Evolutionary conservation across 2,329 filamentous ascomycete species (phyloP), one percentile per base, ranked within the genome.

Genomic region (Shiraia bambusicola): DNA sequence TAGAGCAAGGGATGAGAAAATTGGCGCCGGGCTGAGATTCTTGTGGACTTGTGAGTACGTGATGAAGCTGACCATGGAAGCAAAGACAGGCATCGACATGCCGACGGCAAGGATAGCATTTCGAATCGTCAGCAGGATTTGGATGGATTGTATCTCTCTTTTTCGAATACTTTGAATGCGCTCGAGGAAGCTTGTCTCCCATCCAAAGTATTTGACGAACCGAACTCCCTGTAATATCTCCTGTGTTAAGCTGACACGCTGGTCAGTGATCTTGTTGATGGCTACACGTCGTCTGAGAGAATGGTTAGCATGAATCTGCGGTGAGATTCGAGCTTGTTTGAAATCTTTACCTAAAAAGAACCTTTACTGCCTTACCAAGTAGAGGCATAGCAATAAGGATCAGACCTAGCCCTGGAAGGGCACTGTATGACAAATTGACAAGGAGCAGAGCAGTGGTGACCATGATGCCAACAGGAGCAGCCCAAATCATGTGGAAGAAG

Each of bases 131-230:
- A 97, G 73, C 32, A 97, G 72, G 11, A 89, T 73, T 65, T 95
- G 91, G 43, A 97, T 90, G n/a, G 86, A 81, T 42, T 77, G 73
- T 47, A 97, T 90, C 67, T 97, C 92, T 46, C 78, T 79, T 37
- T 76, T 76, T 43, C 92, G 82, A 47, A 95, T 86, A 16, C 83
- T 78, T 35, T 82, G 81, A 12, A 96, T 77, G 11, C 90, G 83
- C 36, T 83, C 77, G 10, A 96, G 73, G 61, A 97, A 96, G 25
- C 88, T 86, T 43, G 80, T 85, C 65, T 97, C 92, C 92, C 92
- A 97, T 6, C 90, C 91, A 63, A 96, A 97, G 67, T 83, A 96
- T 67, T 97, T 97, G 70, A 97, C 92, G 61, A 97, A 96, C 17
- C 91, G 82, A 16, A 96, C 91, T 0, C 89, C 88, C 54, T 90